Evolutionary conservation across 2,329 filamentous ascomycete species (phyloP).

Genomic region (Colletotrichum euphorbiae): DNA sequence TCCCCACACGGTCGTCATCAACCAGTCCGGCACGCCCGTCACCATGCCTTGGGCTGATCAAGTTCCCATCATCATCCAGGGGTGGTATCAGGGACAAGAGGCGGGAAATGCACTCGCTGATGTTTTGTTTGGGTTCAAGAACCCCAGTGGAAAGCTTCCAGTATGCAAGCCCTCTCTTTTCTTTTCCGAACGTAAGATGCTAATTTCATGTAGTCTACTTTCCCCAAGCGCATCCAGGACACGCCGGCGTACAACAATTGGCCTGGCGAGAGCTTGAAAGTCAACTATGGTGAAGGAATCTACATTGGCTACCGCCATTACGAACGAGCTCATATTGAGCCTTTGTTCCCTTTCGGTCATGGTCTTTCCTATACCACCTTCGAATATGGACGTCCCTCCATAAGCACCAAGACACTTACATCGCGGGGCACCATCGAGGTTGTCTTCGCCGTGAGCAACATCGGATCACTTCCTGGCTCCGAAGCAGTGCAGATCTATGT

Average conservation of each 20-base stretch:
- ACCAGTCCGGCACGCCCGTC: slow-evolving; percentile 76
- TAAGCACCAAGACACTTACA: slow-evolving; percentile 56
- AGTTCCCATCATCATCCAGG: slow-evolving; percentile 75
- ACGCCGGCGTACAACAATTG: slow-evolving; percentile 80
- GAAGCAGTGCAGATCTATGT: slow-evolving; percentile 78
- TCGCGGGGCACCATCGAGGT: slow-evolving; percentile 56
- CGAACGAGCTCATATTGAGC: slow-evolving; percentile 68
- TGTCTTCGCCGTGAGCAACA: slow-evolving; percentile 64
- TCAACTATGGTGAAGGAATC: slow-evolving; percentile 78
- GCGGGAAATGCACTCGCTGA: slow-evolving; percentile 77
- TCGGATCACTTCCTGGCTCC: slow-evolving; percentile 65
- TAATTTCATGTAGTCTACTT: slow-evolving; percentile 63
- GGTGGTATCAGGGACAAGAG: slow-evolving; percentile 82
- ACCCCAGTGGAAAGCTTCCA: slow-evolving; percentile 76
- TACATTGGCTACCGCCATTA: slow-evolving; percentile 81
- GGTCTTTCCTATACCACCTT: slow-evolving; percentile 80
- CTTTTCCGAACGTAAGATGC: neutral
- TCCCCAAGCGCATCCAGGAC: slow-evolving; percentile 72
- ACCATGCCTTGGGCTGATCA: slow-evolving; percentile 76
- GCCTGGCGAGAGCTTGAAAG: slow-evolving; percentile 76
- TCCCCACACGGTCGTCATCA: slow-evolving; percentile 74
- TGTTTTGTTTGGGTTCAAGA: slow-evolving; percentile 71
- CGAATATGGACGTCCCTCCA: slow-evolving; percentile 68
- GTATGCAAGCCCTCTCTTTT: slow-evolving; percentile 49
- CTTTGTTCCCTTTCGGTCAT: slow-evolving; percentile 79